Evolutionary conservation across 306 rosid species (phyloP).

Genomic region (Abrus precatorius): DNA sequence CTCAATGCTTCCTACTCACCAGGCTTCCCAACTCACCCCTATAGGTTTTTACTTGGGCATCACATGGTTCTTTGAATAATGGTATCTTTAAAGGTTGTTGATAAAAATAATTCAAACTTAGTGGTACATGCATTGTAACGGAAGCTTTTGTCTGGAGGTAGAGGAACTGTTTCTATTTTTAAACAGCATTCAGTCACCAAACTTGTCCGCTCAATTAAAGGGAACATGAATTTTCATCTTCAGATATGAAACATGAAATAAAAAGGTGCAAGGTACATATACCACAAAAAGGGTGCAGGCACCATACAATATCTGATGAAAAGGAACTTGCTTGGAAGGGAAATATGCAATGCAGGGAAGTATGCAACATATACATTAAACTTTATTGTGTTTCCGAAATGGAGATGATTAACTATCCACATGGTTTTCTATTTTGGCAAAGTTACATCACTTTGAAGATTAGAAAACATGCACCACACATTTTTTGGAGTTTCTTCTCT

Average conservation of each 20-base stretch:
- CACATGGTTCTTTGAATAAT: constrained; percentile 39
- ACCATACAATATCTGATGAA: constrained; percentile 35
- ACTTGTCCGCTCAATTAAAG: constrained; percentile 38
- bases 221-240: constrained; percentile 35
- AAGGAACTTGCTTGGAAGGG: constrained; percentile 21
- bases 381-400: background rate
- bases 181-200: constrained; percentile 14
- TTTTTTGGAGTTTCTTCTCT: background rate
- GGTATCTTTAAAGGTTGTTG: constrained; percentile 36
- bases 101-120: constrained; percentile 28
- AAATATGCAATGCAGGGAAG: constrained; percentile 30
- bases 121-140: constrained; percentile 32
- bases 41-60: constrained; percentile 17
- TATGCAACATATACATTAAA: constrained; percentile 31
- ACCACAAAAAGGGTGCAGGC: constrained; percentile 13
- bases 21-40: constrained; percentile 41
- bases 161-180: constrained; percentile 1
- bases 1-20: constrained; percentile 45
- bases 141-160: constrained; percentile 39
- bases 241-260: constrained; percentile 32
- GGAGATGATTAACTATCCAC: constrained; percentile 11
- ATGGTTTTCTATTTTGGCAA: background rate
- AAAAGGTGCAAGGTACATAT: constrained; percentile 14
- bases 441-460: constrained; percentile 1
- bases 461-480: constrained; percentile 29